Base-by-base conservation (phyloP, 2,329 filamentous ascomycete species). In the Colletotrichum sp. region DNA sequence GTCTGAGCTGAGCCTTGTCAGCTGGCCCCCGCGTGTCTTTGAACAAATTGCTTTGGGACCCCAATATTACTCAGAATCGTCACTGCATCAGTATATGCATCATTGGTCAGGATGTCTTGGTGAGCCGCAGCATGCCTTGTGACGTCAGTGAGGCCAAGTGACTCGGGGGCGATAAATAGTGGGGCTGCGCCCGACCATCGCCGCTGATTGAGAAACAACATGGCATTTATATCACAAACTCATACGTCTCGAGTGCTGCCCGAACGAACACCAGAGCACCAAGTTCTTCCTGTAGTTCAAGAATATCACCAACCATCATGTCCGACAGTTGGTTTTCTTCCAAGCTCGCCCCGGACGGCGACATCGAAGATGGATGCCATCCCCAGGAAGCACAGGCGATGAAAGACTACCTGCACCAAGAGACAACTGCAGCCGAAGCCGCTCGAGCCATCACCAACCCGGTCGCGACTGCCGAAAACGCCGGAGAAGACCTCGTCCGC, bases 281-380 rank as follows among this genome's bases (percentile, higher is more conserved):
- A 0, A 0, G 2, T 18, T 12, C 3, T 16, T 26, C 5, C 34
- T 16, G 0, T 4, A 38, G 4, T n/a, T 43, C 21, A 28, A 43
- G 5, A 12, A 1, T 10, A 26, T 7, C 8, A 28, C 34, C 0
- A 1, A 28, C 0, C 13, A 28, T 13, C 5, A 64, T 64, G 61
- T 64, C 34, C 16, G 32, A 64, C 14, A 1, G 9, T 18, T 64
- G 61, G 61, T 64, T 64, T 48, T 28, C 61, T 21, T 30, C 34
- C 14, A 52, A 55, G 63, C 38, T 66, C 38, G 26, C 38, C 13
- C 38, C 38, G 4, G 24, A 30, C 13, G 61, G 61, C 61, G 9
- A 0, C 16, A 6, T 24, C 8, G 38, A 66, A 18, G 63, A 66
- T 7, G 38, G 38, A 1, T 66, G 63, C 21, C 63, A 55, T 32